phyloP scores from a whole-genome alignment of 768 basidiomycete genomes.

The Phanerochaete sordida region DNA sequence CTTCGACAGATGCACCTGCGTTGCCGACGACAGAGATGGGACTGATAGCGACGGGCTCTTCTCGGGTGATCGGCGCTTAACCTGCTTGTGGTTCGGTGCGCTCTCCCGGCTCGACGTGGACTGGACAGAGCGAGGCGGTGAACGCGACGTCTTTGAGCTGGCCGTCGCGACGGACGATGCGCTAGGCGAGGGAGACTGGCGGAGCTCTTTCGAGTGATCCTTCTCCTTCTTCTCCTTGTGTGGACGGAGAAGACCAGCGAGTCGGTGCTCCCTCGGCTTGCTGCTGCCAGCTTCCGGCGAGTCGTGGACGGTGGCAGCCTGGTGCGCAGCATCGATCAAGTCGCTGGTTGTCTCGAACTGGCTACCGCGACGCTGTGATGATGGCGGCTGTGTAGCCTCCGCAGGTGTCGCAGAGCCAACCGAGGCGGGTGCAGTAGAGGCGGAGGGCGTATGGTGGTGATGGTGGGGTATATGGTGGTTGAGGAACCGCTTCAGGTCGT shows the following conservation, averaged over 20 bases:
- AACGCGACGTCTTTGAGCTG: slow-evolving; percentile 25
- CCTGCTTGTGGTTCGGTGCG: slow-evolving; percentile 7
- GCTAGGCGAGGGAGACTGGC: slow-evolving; percentile 28
- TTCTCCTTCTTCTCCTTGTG: slow-evolving; percentile 26
- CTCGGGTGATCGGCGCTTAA: slow-evolving; percentile 12
- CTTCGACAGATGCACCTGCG: slow-evolving; percentile 90
- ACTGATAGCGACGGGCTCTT: slow-evolving; percentile 23
- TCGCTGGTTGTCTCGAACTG: slow-evolving; percentile 33
- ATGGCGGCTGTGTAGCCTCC: slow-evolving; percentile 31
- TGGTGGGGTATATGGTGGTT: slow-evolving; percentile 76
- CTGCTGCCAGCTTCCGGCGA: slow-evolving; percentile 11
- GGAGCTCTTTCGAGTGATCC: slow-evolving; percentile 16
- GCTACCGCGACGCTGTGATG: slow-evolving; percentile 31
- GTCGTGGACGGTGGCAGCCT: slow-evolving; percentile 19
- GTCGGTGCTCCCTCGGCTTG: slow-evolving; percentile 22
- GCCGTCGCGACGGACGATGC: slow-evolving; percentile 20
- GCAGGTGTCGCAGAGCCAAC: slow-evolving; percentile 26
- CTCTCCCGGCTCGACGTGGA: slow-evolving; percentile 12
- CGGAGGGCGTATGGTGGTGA: slow-evolving; percentile 18
- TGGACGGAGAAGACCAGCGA: slow-evolving; percentile 32
- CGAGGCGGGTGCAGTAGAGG: slow-evolving; percentile 22
- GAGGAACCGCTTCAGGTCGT: slow-evolving; percentile 93
- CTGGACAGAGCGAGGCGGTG: slow-evolving; percentile 21
- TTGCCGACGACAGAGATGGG: slow-evolving; percentile 72
- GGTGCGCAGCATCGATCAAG: slow-evolving; percentile 27